phyloP scores from a whole-genome alignment of 2,329 filamentous ascomycete genomes.

The Neonectria sp. region DNA sequence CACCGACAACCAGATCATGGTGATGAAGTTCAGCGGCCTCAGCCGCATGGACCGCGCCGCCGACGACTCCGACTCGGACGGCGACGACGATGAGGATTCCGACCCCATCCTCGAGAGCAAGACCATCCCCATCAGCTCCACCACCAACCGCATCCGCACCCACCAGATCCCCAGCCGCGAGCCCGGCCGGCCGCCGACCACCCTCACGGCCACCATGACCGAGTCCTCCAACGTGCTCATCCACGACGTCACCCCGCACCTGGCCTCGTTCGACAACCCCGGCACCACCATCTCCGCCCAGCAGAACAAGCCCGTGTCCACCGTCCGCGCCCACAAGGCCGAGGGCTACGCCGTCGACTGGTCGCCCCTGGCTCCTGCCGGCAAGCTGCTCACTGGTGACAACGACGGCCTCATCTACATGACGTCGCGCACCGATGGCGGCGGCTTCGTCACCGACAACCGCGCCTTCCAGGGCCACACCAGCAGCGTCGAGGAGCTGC shows the following conservation, averaged over 20 bases:
- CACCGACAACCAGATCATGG: conserved; percentile 93
- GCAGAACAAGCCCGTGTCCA: conserved; percentile 90
- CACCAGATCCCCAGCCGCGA: conserved; percentile 84
- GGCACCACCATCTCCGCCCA: conserved; percentile 84
- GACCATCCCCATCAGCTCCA: conserved; percentile 86
- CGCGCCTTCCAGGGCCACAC: conserved; percentile 88
- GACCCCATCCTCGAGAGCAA: conserved; percentile 96
- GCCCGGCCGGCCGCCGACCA: conserved; percentile 80
- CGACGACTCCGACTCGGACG: conserved; percentile 79
- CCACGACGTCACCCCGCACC: conserved; percentile 93
- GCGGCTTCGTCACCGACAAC: conserved; percentile 90
- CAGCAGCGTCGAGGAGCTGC: conserved; percentile 91
- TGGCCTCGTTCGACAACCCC: conserved; percentile 90
- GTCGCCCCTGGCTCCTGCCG: conserved; percentile 83
- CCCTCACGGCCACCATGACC: conserved; percentile 91
- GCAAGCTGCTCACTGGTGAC: conserved; percentile 93
- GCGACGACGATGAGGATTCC: conserved; percentile 81
- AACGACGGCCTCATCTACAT: conserved; percentile 91
- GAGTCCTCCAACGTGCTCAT: conserved; percentile 92
- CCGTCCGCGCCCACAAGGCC: conserved; percentile 89
- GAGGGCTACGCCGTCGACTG: conserved; percentile 99
- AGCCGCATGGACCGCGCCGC: conserved; percentile 85
- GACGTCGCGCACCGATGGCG: conserved; percentile 88
- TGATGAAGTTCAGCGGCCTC: conserved; percentile 95
- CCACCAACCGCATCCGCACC: conserved; percentile 93